Conservation (phyloP, 1,284 basidiomycete genomes). For the Cystobasidiaceae sp. region DNA sequence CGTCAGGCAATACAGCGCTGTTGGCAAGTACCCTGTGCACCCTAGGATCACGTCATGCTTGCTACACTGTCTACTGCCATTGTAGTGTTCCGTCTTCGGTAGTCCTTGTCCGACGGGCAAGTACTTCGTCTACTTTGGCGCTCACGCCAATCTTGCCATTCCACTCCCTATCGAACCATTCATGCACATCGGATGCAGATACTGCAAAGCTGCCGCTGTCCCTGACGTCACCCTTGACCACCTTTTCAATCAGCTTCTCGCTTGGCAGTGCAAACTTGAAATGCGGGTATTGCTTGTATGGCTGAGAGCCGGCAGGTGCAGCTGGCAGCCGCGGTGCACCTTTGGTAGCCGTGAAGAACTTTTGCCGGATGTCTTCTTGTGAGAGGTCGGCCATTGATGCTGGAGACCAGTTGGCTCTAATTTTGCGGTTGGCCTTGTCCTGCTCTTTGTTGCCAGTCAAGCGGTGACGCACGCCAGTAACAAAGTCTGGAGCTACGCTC, state of each 20-base stretch:
- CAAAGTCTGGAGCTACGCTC: constrained; percentile 66
- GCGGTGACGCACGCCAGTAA: constrained; percentile 68
- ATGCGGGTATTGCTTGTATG: constrained; percentile 49
- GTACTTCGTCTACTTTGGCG: constrained; percentile 63
- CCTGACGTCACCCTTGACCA: constrained; percentile 57
- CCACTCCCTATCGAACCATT: constrained; percentile 52
- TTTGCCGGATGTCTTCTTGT: constrained; percentile 53
- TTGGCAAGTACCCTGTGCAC: too few species aligned
- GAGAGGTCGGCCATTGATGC: constrained; percentile 57
- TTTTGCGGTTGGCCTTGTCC: constrained; percentile 35
- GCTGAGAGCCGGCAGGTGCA: constrained; percentile 51
- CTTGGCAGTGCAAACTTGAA: constrained; percentile 60
- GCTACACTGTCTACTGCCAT: constrained; percentile 24
- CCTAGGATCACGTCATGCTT: too few species aligned
- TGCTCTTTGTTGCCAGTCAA: constrained; percentile 59
- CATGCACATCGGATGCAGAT: constrained; percentile 58
- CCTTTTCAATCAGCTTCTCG: constrained; percentile 59
- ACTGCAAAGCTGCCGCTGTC: constrained; percentile 59
- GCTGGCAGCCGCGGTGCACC: constrained; percentile 40
- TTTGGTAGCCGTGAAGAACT: constrained; percentile 56
- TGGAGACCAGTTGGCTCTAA: constrained; percentile 61
- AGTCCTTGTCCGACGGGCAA: constrained; percentile 14
- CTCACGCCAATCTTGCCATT: constrained; percentile 62
- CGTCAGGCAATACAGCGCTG: too few species aligned
- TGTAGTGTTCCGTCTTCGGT: constrained; percentile 25